phyloP scores from a whole-genome alignment of 192 early-diverging fungal genomes.

The Coemansia interrupta region DNA sequence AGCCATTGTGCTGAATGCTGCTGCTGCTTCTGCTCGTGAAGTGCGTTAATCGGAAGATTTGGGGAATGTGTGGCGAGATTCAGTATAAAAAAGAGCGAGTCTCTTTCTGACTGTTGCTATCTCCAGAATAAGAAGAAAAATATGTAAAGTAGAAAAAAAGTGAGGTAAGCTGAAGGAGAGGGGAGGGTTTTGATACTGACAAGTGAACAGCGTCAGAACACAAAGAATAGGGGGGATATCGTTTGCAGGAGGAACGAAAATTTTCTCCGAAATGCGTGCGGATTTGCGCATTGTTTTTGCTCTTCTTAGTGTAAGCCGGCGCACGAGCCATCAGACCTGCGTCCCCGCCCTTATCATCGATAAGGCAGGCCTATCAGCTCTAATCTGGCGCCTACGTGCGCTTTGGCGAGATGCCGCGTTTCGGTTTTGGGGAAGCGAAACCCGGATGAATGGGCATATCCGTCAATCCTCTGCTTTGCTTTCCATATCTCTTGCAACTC shows the following conservation, averaged over 20 bases:
- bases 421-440: not conserved
- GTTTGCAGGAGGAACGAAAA: too few species aligned
- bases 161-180: not conserved
- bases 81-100: not conserved
- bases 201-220: too few species aligned
- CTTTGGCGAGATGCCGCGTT: not conserved
- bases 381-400: constrained; percentile 2
- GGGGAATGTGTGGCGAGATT: not conserved
- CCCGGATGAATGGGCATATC: not conserved
- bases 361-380: not conserved
- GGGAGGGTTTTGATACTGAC: not conserved
- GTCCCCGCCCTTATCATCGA: not conserved
- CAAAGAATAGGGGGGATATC: not conserved
- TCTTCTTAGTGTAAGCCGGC: not conserved
- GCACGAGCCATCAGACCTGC: constrained; percentile 9
- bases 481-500: not conserved
- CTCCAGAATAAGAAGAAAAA: constrained; percentile 9
- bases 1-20: constrained; percentile 23
- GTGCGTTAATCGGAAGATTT: not conserved
- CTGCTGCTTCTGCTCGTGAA: not conserved
- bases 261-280: not conserved
- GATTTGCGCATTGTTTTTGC: constrained; percentile 4
- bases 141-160: constrained; percentile 3
- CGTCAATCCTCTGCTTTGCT: not conserved
- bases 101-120: not conserved